A percentile compares a stretch with the other conserved stretches of the same genome.
Conservation (phyloP, 2,329 filamentous ascomycete species). For the Xylaria sp. region DNA sequence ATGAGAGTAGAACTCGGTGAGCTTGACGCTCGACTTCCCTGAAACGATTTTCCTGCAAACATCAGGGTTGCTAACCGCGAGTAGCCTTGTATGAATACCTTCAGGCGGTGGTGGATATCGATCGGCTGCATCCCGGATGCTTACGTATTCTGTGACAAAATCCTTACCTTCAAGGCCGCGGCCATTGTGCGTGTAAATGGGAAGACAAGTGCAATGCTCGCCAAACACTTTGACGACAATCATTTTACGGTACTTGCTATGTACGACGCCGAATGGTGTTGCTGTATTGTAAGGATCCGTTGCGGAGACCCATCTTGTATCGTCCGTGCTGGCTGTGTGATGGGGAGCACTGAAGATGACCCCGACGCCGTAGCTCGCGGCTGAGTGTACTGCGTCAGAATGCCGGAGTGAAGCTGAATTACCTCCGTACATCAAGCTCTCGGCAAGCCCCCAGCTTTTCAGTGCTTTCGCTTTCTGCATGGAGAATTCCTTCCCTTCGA, state of each 20-base stretch:
- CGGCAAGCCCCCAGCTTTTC: slow-evolving; percentile 28
- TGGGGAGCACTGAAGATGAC: slow-evolving; percentile 39
- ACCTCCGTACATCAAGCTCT: slow-evolving; percentile 33
- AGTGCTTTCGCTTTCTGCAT: not conserved
- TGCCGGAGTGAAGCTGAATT: slow-evolving; percentile 30
- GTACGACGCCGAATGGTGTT: slow-evolving; percentile 42
- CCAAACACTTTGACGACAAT: slow-evolving; percentile 40
- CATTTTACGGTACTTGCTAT: slow-evolving; percentile 46
- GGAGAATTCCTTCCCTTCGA: slow-evolving; percentile 26
- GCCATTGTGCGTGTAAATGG: slow-evolving; percentile 44
- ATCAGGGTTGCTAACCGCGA: slow-evolving; percentile 21
- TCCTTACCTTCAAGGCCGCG: slow-evolving; percentile 38
- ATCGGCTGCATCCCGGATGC: slow-evolving; percentile 41
- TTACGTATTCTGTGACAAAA: slow-evolving; percentile 37
- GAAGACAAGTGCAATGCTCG: slow-evolving; percentile 40
- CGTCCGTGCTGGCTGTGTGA: slow-evolving; percentile 26
- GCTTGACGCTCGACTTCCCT: slow-evolving; percentile 39
- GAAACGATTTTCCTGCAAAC: slow-evolving; percentile 28
- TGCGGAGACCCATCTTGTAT: slow-evolving; percentile 30
- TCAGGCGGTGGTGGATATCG: slow-evolving; percentile 19
- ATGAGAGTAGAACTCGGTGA: slow-evolving; percentile 39
- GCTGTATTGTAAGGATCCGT: slow-evolving; percentile 42
- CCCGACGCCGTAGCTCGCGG: slow-evolving; percentile 30
- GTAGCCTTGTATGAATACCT: slow-evolving; percentile 30
- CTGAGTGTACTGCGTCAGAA: slow-evolving; percentile 28